phyloP scores from a whole-genome alignment of 257 asterid species.

The Nyctanthes arbortristis region DNA sequence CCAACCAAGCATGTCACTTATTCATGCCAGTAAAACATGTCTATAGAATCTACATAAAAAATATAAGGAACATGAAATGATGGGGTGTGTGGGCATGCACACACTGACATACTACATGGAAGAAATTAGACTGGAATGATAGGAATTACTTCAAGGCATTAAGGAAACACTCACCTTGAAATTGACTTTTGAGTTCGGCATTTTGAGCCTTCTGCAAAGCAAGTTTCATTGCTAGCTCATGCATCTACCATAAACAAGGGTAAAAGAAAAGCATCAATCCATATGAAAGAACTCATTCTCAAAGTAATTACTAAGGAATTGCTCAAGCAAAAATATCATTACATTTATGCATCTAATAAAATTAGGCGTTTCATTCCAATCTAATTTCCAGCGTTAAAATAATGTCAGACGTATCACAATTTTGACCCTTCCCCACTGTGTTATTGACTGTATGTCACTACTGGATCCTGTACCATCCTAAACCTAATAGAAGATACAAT shows the following conservation, averaged over 20 bases:
- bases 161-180: constrained; percentile 59
- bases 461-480: neutral
- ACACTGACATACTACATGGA: too few relatives aligned
- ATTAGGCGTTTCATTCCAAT: constrained; percentile 7
- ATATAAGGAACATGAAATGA: too few relatives aligned
- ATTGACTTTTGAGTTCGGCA: constrained; percentile 70
- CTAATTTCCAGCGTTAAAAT: constrained; percentile 6
- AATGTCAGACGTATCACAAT: constrained; percentile 3
- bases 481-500: neutral
- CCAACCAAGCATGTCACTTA: too few relatives aligned
- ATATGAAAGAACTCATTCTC: too few relatives aligned
- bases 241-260: constrained; percentile 53
- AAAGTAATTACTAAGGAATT: too few relatives aligned
- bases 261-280: constrained; percentile 6
- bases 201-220: constrained; percentile 82
- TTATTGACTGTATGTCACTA: neutral
- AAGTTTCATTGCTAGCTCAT: constrained; percentile 83
- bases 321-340: neutral
- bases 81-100: too few relatives aligned
- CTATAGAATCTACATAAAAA: too few relatives aligned
- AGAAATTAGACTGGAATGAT: too few relatives aligned
- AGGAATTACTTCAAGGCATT: too few relatives aligned
- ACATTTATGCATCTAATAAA: neutral
- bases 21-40: too few relatives aligned
- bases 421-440: neutral